Percentiles rank a stretch among this genome's conserved stretches.
Conservation (phyloP, 23 red algal species). For the Gracilariopsis chorda region DNA sequence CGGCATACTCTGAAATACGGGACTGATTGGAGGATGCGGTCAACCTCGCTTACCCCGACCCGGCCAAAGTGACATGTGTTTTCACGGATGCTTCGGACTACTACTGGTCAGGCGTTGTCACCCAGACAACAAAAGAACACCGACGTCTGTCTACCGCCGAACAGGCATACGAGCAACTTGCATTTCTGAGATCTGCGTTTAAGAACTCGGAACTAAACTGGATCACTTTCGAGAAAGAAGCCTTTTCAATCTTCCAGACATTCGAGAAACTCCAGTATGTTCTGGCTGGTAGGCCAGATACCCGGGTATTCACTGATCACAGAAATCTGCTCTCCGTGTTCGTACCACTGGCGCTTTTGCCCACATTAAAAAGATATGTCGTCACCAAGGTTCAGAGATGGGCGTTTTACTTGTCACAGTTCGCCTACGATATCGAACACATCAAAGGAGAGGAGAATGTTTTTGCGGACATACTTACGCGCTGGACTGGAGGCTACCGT, state of each 20-base stretch:
- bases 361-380: not conserved
- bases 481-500: too few species aligned
- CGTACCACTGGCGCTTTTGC: not conserved
- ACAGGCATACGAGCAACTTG: not conserved
- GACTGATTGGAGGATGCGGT: not conserved
- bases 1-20: not conserved
- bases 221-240: not conserved
- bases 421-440: not conserved
- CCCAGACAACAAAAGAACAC: not conserved
- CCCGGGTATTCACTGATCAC: not conserved
- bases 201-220: not conserved
- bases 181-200: not conserved
- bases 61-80: not conserved
- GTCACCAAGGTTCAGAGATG: not conserved
- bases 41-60: not conserved
- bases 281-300: not conserved
- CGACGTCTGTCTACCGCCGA: not conserved
- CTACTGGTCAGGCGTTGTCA: not conserved
- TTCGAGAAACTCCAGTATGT: not conserved
- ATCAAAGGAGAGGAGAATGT: not conserved
- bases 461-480: not conserved
- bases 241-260: not conserved
- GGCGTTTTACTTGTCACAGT: not conserved
- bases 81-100: not conserved
- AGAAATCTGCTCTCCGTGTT: not conserved